Base-by-base conservation (phyloP, 2,329 filamentous ascomycete genomes). In the Ascochyta lentis region DNA sequence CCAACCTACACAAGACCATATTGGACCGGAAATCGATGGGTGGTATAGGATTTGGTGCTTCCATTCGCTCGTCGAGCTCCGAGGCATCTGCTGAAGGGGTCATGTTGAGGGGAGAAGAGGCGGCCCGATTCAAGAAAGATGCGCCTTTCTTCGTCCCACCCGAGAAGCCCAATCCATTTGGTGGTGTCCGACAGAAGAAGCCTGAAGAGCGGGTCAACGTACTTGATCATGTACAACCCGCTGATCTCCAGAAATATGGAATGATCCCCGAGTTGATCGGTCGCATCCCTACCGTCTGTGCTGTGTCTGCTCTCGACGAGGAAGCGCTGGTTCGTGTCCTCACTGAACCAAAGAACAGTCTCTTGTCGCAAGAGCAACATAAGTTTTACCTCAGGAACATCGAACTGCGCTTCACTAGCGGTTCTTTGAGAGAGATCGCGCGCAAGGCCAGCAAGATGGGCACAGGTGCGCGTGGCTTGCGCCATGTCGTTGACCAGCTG, bases 201-300 rank as follows among this genome's bases (percentile, higher is more conserved):
- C 59, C 49, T 60, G 65, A 64, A 53, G 68, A 66, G 7, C 67
- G 64, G 61, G 83, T 83, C 69, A 85, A 85, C 60, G 78, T 82
- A 12, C 80, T 95, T 1, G 90, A 94, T 63, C 83, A 95, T 22
- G 84, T 90, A 24, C 89, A 86, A 4, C 89, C 91, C 1, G 81
- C 85, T 10, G 90, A 96, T 67, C 80, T 96, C 2, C 91, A 96
- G 75, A 85, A 83, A 39, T 97, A 92, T 69, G 94, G 93, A 13
- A 91, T 97, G 71, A 97, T 97, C 49, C 93, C 93, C 0, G 93
- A 97, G 77, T 82, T 97, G n/a, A 89, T 98, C 49, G 95, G 95
- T n/a, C 90, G 95, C 16, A 87, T 99, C 43, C 94, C 96, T 48
- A 91, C 96, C 55, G 89, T 92, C 44, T 92, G 92, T 58, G 91